A percentile compares a stretch with the other conserved stretches of the same genome.
Evolutionary conservation across 2,329 filamentous ascomycete genomes (phyloP).

Genomic region (Cadophora gregata): DNA sequence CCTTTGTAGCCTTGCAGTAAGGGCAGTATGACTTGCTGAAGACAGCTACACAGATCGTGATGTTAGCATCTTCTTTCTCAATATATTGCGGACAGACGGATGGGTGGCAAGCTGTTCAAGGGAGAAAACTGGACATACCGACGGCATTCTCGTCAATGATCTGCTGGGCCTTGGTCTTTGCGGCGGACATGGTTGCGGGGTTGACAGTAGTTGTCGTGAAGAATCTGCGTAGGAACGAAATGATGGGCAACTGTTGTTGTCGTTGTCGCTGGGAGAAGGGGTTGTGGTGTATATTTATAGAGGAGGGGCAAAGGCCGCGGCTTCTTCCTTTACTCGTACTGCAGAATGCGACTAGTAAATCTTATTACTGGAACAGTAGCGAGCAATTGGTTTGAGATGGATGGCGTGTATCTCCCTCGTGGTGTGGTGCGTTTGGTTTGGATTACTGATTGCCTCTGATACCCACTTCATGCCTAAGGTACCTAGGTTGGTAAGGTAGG

Average conservation of each 20-base stretch:
- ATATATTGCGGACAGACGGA: not conserved
- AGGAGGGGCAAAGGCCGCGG: too few relatives aligned
- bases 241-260: constrained; percentile 44
- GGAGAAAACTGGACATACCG: constrained; percentile 57
- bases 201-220: constrained; percentile 65
- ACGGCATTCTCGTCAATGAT: constrained; percentile 91
- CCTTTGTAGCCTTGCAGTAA: constrained; percentile 84
- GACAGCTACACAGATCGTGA: constrained; percentile 64
- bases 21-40: constrained; percentile 98
- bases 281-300: constrained; percentile 12
- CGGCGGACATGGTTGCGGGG: constrained; percentile 78
- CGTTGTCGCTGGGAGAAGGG: constrained; percentile 22
- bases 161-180: constrained; percentile 80
- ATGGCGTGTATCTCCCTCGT: too few relatives aligned
- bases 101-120: not conserved
- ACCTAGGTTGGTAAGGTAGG: too few relatives aligned
- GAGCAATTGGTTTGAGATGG: too few relatives aligned
- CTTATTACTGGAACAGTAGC: too few relatives aligned
- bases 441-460: too few relatives aligned
- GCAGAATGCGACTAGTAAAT: constrained; percentile 8
- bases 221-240: constrained; percentile 75
- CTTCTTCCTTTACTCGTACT: too few relatives aligned
- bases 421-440: not conserved
- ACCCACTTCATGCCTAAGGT: too few relatives aligned
- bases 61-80: constrained; percentile 22